phyloP scores from a whole-genome alignment of 257 asterid genomes.

The Solanum arcanum region DNA sequence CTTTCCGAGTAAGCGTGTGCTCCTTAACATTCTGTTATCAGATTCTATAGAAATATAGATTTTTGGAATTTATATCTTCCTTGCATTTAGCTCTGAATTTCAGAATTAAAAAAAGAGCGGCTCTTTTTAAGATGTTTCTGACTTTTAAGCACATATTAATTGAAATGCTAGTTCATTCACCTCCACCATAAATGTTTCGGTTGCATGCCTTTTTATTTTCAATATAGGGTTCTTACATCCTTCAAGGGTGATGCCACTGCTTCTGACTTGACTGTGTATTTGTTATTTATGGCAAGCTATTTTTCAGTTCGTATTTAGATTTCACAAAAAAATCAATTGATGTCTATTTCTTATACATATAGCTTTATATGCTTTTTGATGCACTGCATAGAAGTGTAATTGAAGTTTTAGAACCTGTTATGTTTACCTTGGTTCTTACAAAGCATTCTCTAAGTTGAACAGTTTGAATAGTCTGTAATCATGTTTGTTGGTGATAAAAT shows the following conservation, averaged over 20 bases:
- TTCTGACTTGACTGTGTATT: not conserved
- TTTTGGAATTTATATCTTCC: not conserved
- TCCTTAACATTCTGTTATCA: not conserved
- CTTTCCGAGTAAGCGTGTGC: slow-evolving; percentile 65
- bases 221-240: not conserved
- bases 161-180: not conserved
- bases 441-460: not conserved
- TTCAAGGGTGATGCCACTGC: not conserved
- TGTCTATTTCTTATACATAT: not conserved
- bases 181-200: not conserved
- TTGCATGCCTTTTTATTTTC: not conserved
- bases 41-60: not conserved
- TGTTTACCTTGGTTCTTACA: not conserved
- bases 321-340: not conserved
- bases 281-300: not conserved
- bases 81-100: not conserved
- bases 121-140: not conserved
- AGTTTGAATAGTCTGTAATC: not conserved
- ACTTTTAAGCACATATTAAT: not conserved
- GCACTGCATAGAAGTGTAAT: not conserved
- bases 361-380: not conserved
- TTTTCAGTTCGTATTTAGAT: not conserved
- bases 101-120: not conserved
- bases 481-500: not conserved
- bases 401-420: not conserved